Percentiles rank a stretch among this genome's conserved stretches.
These are phyloP conservation scores for Phytophthora aleatoria DNA, from an alignment of 352 stramenopile genomes.

Conservation along the genomic window DNA sequence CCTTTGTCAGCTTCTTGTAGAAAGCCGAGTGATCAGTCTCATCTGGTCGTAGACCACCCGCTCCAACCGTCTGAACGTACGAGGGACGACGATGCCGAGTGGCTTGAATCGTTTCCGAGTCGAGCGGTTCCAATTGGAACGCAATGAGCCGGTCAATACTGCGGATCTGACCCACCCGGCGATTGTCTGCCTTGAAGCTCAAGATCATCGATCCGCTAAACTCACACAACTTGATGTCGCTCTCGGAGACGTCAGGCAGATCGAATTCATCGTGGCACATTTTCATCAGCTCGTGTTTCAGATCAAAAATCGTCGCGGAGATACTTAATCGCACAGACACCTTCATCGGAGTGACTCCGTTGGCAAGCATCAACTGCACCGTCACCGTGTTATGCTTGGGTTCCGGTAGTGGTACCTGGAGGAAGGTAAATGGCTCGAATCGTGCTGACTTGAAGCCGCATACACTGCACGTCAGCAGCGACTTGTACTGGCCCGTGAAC, in stretches of 20 bases:
- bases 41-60: slow-evolving; percentile 36
- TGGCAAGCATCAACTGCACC: slow-evolving; percentile 76
- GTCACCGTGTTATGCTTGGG: slow-evolving; percentile 86
- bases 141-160: slow-evolving; percentile 88
- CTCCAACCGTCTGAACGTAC: slow-evolving; percentile 49
- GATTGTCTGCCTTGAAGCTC: slow-evolving; percentile 88
- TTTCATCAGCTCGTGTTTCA: slow-evolving; percentile 86
- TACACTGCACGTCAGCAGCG: slow-evolving; percentile 94
- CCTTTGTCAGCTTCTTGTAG: slow-evolving; percentile 62
- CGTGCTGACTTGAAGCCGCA: slow-evolving; percentile 95
- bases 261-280: slow-evolving; percentile 80
- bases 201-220: slow-evolving; percentile 88
- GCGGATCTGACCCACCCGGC: slow-evolving; percentile 82
- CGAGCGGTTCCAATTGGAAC: slow-evolving; percentile 82
- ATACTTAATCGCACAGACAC: slow-evolving; percentile 83
- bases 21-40: slow-evolving; percentile 56
- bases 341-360: slow-evolving; percentile 75
- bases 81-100: slow-evolving; percentile 81
- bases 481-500: slow-evolving; percentile 99
- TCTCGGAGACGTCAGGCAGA: slow-evolving; percentile 60
- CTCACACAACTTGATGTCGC: slow-evolving; percentile 88
- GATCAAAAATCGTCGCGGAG: slow-evolving; percentile 83
- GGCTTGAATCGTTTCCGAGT: slow-evolving; percentile 67
- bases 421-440: slow-evolving; percentile 94
- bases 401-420: slow-evolving; percentile 88